Conservation (phyloP, 2,329 filamentous ascomycete genomes). For the Dryadomyces sulphureus region DNA sequence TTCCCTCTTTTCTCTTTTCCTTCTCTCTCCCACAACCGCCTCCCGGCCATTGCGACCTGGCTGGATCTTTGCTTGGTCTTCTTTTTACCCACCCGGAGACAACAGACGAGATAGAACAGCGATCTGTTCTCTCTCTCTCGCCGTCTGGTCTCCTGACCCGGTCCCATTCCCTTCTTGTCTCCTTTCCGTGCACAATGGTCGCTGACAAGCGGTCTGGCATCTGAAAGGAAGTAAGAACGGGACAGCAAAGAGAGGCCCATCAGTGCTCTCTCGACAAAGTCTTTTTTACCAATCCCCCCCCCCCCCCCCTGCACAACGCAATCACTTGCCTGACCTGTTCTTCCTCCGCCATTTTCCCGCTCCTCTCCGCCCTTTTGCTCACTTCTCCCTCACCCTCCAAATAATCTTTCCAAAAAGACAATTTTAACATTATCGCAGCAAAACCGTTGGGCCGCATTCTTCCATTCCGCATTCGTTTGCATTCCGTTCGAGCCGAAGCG, state of each 20-base stretch:
- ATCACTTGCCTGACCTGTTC: neutral
- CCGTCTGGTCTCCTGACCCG: neutral
- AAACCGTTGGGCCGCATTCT: neutral
- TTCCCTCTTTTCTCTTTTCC: neutral
- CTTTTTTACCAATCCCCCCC: neutral
- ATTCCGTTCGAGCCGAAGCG: neutral
- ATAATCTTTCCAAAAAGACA: neutral
- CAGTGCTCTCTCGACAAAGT: neutral
- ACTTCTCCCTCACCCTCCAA: neutral
- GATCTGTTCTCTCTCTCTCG: neutral
- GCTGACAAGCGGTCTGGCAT: neutral
- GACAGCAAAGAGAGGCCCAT: neutral
- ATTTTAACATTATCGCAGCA: neutral
- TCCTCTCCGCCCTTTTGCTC: neutral
- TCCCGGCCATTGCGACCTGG: no score
- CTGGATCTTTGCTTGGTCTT: no score
- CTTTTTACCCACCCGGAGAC: neutral
- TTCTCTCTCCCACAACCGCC: neutral
- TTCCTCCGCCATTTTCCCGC: neutral
- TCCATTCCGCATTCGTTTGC: no score
- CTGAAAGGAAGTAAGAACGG: neutral
- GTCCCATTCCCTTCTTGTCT: neutral
- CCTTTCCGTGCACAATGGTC: neutral
- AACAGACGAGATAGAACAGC: neutral
- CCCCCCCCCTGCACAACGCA: neutral